phyloP scores from a whole-genome alignment of 495 filamentous ascomycete species.

The Podospora pseudopauciseta region DNA sequence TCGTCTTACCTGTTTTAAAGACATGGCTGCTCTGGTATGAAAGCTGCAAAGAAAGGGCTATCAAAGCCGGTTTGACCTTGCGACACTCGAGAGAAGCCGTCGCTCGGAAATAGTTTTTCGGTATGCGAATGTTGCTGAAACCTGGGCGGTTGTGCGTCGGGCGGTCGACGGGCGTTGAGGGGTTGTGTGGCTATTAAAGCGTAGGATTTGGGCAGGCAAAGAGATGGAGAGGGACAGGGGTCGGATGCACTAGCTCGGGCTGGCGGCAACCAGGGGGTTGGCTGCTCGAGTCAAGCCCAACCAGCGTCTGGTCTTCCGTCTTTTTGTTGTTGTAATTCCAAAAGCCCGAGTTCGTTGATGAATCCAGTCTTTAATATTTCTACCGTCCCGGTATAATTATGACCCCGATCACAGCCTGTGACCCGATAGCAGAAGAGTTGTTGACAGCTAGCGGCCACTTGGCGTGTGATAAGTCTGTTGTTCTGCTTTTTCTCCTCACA shows the following conservation, averaged over 20 bases:
- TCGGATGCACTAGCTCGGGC: constrained; percentile 19
- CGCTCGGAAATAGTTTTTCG: constrained; percentile 1
- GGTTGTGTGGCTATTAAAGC: constrained; percentile 25
- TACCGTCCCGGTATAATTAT: constrained; percentile 16
- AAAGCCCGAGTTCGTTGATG: constrained; percentile 25
- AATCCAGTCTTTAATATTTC: constrained; percentile 8
- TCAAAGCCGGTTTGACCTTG: constrained; percentile 19
- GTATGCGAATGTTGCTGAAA: constrained; percentile 16
- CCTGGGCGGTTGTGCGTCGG: constrained; percentile 27
- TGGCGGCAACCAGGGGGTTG: constrained; percentile 29
- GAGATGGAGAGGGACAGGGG: constrained; percentile 12
- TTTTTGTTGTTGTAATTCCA: constrained; percentile 1
- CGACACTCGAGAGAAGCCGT: neutral
- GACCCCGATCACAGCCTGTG: constrained; percentile 12
- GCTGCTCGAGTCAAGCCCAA: constrained; percentile 27
- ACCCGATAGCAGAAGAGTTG: constrained; percentile 17
- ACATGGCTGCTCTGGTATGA: constrained; percentile 50
- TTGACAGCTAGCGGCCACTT: constrained; percentile 30
- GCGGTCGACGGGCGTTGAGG: constrained; percentile 25
- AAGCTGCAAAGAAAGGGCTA: constrained; percentile 15
- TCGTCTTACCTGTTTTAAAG: constrained; percentile 66
- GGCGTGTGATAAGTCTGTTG: constrained; percentile 25
- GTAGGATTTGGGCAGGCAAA: constrained; percentile 15
- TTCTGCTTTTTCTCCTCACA: neutral
- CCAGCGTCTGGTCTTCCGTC: neutral